phyloP scores from a whole-genome alignment of 2,329 filamentous ascomycete genomes.

The Trichoderma oligosporum region DNA sequence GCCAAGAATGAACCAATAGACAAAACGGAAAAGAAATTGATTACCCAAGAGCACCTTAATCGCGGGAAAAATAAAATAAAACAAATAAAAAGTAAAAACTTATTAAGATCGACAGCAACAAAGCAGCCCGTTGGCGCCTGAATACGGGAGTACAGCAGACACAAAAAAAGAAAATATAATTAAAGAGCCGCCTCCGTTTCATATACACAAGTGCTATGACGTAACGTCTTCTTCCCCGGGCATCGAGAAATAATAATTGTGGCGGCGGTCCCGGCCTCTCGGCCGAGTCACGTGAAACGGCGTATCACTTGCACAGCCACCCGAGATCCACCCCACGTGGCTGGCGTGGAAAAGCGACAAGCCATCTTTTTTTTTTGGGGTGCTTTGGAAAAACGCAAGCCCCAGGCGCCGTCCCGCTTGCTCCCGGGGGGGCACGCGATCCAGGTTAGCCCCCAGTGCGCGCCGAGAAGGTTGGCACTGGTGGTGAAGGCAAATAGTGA shows the following conservation, averaged over 20 bases:
- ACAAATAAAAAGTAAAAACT: too few species aligned
- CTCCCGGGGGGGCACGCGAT: constrained; percentile 8
- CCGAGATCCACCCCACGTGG: constrained; percentile 13
- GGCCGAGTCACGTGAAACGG: constrained; percentile 15
- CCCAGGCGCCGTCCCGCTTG: constrained; percentile 11
- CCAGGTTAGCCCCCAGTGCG: constrained; percentile 2
- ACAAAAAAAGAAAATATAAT: background rate
- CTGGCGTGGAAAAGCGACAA: background rate
- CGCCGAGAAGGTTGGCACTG: background rate
- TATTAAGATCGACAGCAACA: background rate
- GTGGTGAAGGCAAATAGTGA: background rate
- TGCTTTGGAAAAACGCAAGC: background rate
- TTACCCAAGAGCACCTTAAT: background rate
- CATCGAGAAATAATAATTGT: background rate
- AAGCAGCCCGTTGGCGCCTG: background rate
- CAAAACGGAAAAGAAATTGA: background rate
- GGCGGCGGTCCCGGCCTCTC: constrained; percentile 17
- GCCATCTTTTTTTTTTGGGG: background rate
- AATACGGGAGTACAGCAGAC: background rate
- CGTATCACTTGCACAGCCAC: constrained; percentile 13
- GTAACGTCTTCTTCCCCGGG: background rate
- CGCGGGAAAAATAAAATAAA: background rate
- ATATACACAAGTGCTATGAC: constrained; percentile 9
- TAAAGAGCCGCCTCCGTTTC: background rate
- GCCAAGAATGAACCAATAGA: background rate